phyloP scores from a whole-genome alignment of 148 eudicot species.

The Rheum nobile region DNA sequence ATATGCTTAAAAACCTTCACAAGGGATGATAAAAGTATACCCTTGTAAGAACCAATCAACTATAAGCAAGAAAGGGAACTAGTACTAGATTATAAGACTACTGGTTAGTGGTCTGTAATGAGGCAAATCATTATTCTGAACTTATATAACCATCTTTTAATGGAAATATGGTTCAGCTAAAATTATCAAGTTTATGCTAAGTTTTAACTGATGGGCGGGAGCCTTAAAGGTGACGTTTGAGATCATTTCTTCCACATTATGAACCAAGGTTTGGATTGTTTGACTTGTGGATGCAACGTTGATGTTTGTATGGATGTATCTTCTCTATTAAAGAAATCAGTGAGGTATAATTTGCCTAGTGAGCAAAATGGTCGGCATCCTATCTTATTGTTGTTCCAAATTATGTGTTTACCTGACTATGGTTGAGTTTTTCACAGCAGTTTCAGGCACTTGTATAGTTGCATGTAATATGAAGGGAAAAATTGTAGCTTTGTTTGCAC shows the following conservation, averaged over 20 bases:
- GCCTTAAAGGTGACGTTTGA: background rate
- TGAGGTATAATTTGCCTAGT: background rate
- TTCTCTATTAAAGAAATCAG: background rate
- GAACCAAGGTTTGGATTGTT: background rate
- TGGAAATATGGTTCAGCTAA: background rate
- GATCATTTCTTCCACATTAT: background rate
- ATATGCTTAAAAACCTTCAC: too few species aligned
- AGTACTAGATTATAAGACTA: background rate
- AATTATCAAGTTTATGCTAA: background rate
- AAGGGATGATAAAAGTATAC: too few species aligned
- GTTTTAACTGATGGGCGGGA: background rate
- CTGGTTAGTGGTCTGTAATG: background rate
- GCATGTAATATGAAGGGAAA: background rate
- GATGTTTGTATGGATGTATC: background rate
- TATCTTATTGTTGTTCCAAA: background rate
- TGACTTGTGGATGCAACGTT: background rate
- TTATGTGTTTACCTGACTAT: background rate
- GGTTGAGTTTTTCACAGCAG: background rate
- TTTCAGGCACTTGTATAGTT: background rate
- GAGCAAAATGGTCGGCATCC: background rate
- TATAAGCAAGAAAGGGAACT: too few species aligned
- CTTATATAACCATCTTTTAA: background rate
- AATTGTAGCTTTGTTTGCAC: background rate
- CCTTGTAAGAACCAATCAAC: too few species aligned
- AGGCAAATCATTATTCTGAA: background rate